Evolutionary conservation across 1,139 yeast genomes (phyloP).

Genomic region (Eremothecium coryli): DNA sequence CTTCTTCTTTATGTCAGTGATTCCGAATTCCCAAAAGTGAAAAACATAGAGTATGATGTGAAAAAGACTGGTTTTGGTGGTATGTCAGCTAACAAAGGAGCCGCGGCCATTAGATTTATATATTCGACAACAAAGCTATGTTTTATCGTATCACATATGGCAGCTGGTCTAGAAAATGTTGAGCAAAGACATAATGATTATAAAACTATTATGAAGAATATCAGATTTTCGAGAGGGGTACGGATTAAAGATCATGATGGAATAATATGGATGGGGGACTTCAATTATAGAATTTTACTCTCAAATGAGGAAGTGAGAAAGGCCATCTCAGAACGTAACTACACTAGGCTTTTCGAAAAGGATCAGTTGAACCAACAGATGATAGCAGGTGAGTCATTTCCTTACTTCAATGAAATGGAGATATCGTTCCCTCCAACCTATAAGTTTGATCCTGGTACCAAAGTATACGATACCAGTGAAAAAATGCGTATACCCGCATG

Average conservation of each 20-base stretch:
- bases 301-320: constrained; percentile 68
- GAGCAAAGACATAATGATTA: constrained; percentile 87
- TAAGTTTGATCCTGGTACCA: constrained; percentile 85
- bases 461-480: constrained; percentile 77
- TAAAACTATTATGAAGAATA: constrained; percentile 67
- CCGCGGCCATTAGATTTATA: constrained; percentile 73
- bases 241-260: constrained; percentile 75
- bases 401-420: constrained; percentile 72
- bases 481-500: constrained; percentile 92
- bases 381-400: constrained; percentile 77
- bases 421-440: constrained; percentile 83
- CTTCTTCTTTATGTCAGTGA: constrained; percentile 61
- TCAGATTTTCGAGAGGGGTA: constrained; percentile 64
- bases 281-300: constrained; percentile 74
- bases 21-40: constrained; percentile 52
- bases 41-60: constrained; percentile 67
- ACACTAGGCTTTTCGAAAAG: constrained; percentile 45
- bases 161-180: constrained; percentile 81
- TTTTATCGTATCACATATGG: constrained; percentile 83
- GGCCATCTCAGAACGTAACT: constrained; percentile 41
- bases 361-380: constrained; percentile 84
- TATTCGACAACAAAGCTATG: constrained; percentile 74
- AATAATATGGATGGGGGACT: constrained; percentile 91
- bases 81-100: constrained; percentile 87
- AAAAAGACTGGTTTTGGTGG: constrained; percentile 90